Evolutionary conservation across 805 yeast genomes (phyloP), one percentile per base, ranked within the genome.

Genomic region (Cyberlindnera mycetangii): DNA sequence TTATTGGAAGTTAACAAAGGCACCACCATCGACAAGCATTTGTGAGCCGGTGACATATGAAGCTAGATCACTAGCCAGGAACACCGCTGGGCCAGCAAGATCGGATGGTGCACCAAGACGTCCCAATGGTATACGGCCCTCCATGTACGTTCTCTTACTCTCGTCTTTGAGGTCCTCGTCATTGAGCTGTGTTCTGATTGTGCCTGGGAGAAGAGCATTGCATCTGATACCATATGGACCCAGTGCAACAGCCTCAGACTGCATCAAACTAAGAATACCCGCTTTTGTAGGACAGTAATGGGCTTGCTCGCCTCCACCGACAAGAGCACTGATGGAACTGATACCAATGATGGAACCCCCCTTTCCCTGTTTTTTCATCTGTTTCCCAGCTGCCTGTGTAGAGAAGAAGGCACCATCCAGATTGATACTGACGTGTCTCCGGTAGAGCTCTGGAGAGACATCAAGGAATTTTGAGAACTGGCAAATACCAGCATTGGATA

Each of bases 221-320:
- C 72, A 68, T 48, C 75, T 58, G 34, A 72, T 71, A 7, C 72
- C 72, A 47, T 67, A 65, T 37, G 66, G 56, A 2, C 75, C 75
- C 25, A 72, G 61, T 2, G 74, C 71, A 45, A 68, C 65, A 2
- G 76, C 76, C 25, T 62, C 60, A 14, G 72, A 64, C 52, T 71
- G 75, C 65, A 70, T 71, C 49, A 72, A 54, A 16, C 72, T 67
- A 38, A 69, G 52, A 33, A 72, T 60, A 15, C 74, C 76, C n/a
- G 74, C 75, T 45, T 72, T 72, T 11, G 76, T 69, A 15, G 76
- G 74, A n/a, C 74, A 68, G 53, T 72, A 72, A 50, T 71, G 75
- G 4, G 71, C 66, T 48, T 71, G 76, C 33, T 54, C 52, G 7
- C 68, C 74, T 21, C 76, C 77, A 16, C 76, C 76, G 7, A 71